Evolutionary conservation across 371 early-diverging fungal species (phyloP), one percentile per base, ranked within the genome.

Genomic region (Mortierella sp.): DNA sequence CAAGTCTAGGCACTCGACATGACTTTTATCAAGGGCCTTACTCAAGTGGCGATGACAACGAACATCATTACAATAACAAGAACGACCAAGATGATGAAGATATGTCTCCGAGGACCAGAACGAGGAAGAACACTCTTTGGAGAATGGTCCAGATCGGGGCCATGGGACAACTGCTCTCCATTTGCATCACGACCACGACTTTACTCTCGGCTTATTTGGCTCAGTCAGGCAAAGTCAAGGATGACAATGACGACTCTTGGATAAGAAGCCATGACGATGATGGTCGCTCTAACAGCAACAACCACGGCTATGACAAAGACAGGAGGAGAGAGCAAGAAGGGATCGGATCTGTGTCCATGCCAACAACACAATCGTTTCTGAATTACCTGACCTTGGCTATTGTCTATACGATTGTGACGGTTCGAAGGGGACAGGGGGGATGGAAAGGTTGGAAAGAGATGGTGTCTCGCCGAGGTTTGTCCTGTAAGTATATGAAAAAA

Each of bases 181-280:
- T 93, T n/a, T 93, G 93, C 68, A 91, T 92, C 60, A 91, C 93
- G 4, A 83, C 86, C 21, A 91, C 91, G 12, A 87, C 85, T 4
- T 85, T 90, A 3, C 81, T 87, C 1, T 85, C 87, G 23, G 86
- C 84, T 37, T 82, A 87, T 57, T 82, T 93, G 29, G 84, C 88
- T 0, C 73, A 73, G 64, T 37, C 37, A 9, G 37, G 37, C 9
- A 9, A 37, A 9, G 37, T 3, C 37, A 37, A 37, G 37, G 37
- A 37, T 37, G 37, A 37, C 37, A 37, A 37, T 3, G 37, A 37
- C 9, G 37, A 37, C 9, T 37, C 37, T 37, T 37, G 37, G 37
- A 37, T 37, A n/a, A n/a, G n/a, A n/a, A n/a, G n/a, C n/a, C n/a
- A n/a, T n/a, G n/a, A n/a, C n/a, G n/a, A n/a, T n/a, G n/a, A n/a